A percentile compares a stretch with the other conserved stretches of the same genome.
Conservation (phyloP, 2,329 filamentous ascomycete genomes). For the Cephalotrichum gorgonifer region DNA sequence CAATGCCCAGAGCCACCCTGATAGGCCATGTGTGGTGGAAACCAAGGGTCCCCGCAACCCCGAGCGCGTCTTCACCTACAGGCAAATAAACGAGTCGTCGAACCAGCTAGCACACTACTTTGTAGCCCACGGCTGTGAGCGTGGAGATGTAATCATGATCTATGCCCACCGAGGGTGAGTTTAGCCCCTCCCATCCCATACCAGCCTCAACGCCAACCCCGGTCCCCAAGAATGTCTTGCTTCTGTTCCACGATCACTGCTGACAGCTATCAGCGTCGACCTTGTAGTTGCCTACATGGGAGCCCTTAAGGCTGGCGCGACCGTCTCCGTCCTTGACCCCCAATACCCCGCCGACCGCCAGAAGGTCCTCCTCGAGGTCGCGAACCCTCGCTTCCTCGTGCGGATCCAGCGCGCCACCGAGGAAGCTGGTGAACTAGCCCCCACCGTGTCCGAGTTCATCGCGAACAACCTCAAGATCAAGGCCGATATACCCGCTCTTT, state of each 20-base stretch:
- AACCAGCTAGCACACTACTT: constrained; percentile 75
- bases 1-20: constrained; percentile 59
- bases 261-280: constrained; percentile 35
- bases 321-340: constrained; percentile 63
- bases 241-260: background rate
- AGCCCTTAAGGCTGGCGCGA: constrained; percentile 47
- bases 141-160: constrained; percentile 88
- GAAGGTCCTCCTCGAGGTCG: constrained; percentile 64
- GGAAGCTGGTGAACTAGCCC: constrained; percentile 41
- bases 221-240: background rate
- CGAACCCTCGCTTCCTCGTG: constrained; percentile 62
- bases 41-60: constrained; percentile 32
- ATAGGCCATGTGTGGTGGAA: constrained; percentile 40
- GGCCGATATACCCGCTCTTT: constrained; percentile 63
- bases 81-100: constrained; percentile 75
- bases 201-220: too few species aligned
- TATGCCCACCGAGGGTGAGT: constrained; percentile 67
- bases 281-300: constrained; percentile 68
- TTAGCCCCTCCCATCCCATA: too few species aligned
- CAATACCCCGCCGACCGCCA: constrained; percentile 55
- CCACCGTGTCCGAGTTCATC: constrained; percentile 52
- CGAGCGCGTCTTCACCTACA: constrained; percentile 66
- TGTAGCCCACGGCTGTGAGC: constrained; percentile 57
- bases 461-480: constrained; percentile 61
- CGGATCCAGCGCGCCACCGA: constrained; percentile 61